These are phyloP conservation scores for Serendipita sp. DNA, from an alignment of 1,284 basidiomycete species.

Conservation along the genomic window DNA sequence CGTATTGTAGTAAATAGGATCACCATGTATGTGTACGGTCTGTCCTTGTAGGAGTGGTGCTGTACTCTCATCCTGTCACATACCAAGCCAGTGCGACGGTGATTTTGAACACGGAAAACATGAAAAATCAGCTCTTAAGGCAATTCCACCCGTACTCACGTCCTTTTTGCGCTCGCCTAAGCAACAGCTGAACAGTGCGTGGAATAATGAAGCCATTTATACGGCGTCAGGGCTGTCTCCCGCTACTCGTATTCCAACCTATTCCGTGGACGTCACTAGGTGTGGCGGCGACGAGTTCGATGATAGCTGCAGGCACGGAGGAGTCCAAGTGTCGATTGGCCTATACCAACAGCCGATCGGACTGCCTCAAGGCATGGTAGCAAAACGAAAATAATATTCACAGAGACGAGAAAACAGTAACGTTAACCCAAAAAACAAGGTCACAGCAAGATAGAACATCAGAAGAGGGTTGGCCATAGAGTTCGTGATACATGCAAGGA, in stretches of 20 bases:
- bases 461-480: background rate
- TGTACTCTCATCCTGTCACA: background rate
- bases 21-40: background rate
- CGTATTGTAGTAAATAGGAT: background rate
- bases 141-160: background rate
- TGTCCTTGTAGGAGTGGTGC: background rate
- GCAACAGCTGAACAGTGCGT: background rate
- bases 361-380: too few relatives aligned
- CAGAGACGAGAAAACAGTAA: too few relatives aligned
- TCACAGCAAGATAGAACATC: too few relatives aligned
- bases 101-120: background rate
- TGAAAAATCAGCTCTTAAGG: background rate
- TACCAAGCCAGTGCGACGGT: too few relatives aligned
- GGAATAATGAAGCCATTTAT: background rate
- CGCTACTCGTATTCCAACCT: too few relatives aligned
- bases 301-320: background rate
- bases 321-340: background rate
- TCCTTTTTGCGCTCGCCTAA: background rate
- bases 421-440: too few relatives aligned
- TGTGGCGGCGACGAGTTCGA: too few relatives aligned
- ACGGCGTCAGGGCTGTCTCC: background rate
- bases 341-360: too few relatives aligned
- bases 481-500: background rate
- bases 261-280: too few relatives aligned
- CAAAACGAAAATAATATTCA: too few relatives aligned